Conservation (phyloP, 2,329 filamentous ascomycete species). For the Fonsecaea multimorphosa region DNA sequence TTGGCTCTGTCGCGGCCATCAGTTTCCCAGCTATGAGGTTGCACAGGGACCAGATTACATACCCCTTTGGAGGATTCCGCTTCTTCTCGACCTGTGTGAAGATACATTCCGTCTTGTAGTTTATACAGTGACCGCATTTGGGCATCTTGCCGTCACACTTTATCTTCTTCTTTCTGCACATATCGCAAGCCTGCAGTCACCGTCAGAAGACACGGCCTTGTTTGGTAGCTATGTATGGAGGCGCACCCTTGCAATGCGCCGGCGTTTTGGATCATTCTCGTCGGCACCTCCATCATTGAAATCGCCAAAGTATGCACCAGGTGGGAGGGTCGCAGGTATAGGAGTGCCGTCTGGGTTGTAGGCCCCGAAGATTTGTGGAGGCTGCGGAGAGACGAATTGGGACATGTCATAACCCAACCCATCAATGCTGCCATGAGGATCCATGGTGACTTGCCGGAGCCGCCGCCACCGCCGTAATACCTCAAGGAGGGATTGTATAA, state of each 20-base stretch:
- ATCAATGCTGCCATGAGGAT: constrained; percentile 41
- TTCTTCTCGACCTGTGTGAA: constrained; percentile 99
- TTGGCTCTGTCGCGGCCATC: constrained; percentile 70
- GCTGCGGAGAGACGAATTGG: constrained; percentile 66
- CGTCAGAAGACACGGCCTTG: constrained; percentile 29
- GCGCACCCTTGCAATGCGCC: constrained; percentile 83
- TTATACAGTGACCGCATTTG: constrained; percentile 92
- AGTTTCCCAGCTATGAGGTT: not conserved
- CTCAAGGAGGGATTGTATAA: not conserved
- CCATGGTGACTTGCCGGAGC: constrained; percentile 28
- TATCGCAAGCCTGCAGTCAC: constrained; percentile 76
- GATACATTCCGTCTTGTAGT: constrained; percentile 97
- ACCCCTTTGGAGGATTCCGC: constrained; percentile 95
- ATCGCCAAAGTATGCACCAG: constrained; percentile 48
- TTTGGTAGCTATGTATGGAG: constrained; percentile 3
- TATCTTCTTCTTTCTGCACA: constrained; percentile 93
- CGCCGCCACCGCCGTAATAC: constrained; percentile 7
- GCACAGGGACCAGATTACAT: constrained; percentile 44
- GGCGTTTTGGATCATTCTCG: constrained; percentile 81
- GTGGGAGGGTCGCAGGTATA: constrained; percentile 57
- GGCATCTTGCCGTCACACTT: constrained; percentile 98
- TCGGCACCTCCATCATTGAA: constrained; percentile 58
- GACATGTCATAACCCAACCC: constrained; percentile 52
- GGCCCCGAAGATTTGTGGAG: constrained; percentile 71
- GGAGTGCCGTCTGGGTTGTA: constrained; percentile 67